Conservation (phyloP, 768 basidiomycete genomes). For the Trametes punicea region DNA sequence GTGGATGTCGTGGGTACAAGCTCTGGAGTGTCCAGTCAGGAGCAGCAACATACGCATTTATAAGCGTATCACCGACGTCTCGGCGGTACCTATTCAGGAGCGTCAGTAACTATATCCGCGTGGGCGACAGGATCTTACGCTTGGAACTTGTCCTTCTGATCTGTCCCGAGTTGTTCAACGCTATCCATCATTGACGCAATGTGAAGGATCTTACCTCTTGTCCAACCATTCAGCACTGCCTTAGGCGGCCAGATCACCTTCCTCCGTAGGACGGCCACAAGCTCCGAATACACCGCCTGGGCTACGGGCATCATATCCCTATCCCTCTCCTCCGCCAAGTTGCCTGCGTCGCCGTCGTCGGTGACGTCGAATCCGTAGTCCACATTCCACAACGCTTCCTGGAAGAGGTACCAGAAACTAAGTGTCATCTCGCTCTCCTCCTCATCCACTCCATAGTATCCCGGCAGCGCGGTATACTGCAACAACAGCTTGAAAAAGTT, state of each 20-base stretch:
- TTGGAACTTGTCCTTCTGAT: conserved; percentile 76
- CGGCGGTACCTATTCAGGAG: conserved; percentile 60
- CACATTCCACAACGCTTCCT: conserved; percentile 78
- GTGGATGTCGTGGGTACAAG: conserved; percentile 10
- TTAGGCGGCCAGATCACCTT: conserved; percentile 74
- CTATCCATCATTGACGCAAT: not conserved
- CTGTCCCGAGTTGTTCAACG: conserved; percentile 35
- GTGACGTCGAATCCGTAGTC: conserved; percentile 45
- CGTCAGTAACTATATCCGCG: not conserved
- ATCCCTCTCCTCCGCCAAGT: conserved; percentile 24
- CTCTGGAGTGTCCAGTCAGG: not conserved
- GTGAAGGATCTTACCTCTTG: conserved; percentile 52
- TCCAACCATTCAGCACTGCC: conserved; percentile 47
- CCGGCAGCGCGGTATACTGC: conserved; percentile 68
- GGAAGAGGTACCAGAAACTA: conserved; percentile 87
- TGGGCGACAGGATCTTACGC: conserved; percentile 45
- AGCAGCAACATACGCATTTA: conserved; percentile 67
- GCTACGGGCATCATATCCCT: conserved; percentile 51
- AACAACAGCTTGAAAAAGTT: conserved; percentile 69
- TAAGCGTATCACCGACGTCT: conserved; percentile 83
- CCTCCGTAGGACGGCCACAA: conserved; percentile 63
- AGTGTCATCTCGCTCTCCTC: conserved; percentile 86
- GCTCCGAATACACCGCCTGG: conserved; percentile 74
- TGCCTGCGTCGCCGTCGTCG: conserved; percentile 15
- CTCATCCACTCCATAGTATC: conserved; percentile 79